Percentiles rank a stretch among this genome's conserved stretches.
Conservation (phyloP, 306 rosid species). For the Datisca glomerata region DNA sequence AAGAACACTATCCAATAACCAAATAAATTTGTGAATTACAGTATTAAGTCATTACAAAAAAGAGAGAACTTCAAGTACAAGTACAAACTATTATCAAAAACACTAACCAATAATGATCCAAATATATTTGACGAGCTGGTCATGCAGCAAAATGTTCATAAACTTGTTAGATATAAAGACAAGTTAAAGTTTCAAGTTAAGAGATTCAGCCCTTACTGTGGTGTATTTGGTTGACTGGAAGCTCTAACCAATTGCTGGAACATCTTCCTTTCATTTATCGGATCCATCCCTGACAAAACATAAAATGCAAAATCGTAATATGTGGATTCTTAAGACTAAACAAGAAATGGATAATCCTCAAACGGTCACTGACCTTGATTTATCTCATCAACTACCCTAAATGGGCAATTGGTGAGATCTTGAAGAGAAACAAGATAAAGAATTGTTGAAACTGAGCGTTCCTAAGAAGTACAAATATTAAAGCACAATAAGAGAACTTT, state of each 20-base stretch:
- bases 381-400: constrained; percentile 96
- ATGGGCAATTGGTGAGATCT: constrained; percentile 94
- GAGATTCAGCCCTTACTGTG: constrained; percentile 48
- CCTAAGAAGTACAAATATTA: constrained; percentile 30
- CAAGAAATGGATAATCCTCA: constrained; percentile 6
- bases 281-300: constrained; percentile 78
- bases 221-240: constrained; percentile 88
- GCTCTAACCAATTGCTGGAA: constrained; percentile 98
- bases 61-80: background rate
- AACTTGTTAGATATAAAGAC: background rate
- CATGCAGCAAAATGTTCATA: background rate
- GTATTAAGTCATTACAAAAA: too few species aligned
- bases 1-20: too few species aligned
- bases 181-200: background rate
- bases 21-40: too few species aligned
- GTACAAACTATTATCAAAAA: background rate
- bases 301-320: too few species aligned
- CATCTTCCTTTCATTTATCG: constrained; percentile 95
- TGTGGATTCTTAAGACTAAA: background rate
- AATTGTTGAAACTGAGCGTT: constrained; percentile 90
- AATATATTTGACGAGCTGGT: background rate
- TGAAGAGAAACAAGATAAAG: constrained; percentile 96
- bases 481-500: constrained; percentile 4
- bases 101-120: too few species aligned
- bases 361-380: constrained; percentile 62